Evolutionary conservation across 2,329 filamentous ascomycete species (phyloP).

Genomic region (Colletotrichum neosansevieriae): DNA sequence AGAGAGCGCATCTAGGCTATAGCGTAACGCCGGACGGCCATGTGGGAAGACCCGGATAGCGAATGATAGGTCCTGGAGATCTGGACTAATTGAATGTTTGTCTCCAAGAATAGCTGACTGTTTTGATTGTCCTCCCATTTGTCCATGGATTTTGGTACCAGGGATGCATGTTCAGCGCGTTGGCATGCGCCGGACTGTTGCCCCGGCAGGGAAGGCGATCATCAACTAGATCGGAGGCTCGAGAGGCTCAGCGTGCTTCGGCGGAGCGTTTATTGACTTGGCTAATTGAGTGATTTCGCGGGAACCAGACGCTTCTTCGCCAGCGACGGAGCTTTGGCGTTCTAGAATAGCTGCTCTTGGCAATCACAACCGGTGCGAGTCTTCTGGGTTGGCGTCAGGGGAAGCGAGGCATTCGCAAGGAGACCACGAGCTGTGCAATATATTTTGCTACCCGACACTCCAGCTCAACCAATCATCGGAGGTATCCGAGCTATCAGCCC

Average conservation of each 20-base stretch:
- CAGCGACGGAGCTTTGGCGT: background rate
- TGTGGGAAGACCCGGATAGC: conserved; percentile 2
- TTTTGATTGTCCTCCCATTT: background rate
- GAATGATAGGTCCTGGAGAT: background rate
- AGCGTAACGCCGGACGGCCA: background rate
- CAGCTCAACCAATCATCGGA: no score
- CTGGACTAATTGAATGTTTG: background rate
- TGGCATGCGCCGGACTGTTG: conserved; percentile 7
- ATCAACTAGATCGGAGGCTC: background rate
- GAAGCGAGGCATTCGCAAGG: no score
- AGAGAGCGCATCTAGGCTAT: background rate
- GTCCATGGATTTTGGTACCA: background rate
- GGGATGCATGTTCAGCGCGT: conserved; percentile 1
- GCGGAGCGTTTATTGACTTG: background rate
- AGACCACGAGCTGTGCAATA: no score
- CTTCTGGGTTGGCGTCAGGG: no score
- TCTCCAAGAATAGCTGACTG: conserved; percentile 8
- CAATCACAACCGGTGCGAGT: background rate
- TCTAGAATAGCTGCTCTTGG: conserved; percentile 5
- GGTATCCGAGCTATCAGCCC: no score
- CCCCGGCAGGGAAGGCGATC: conserved; percentile 10
- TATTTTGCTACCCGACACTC: no score
- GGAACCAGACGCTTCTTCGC: background rate
- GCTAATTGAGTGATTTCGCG: conserved; percentile 5
- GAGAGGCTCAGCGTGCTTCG: conserved; percentile 3